Conservation (phyloP, 2,329 filamentous ascomycete genomes). For the Cyphellophora europaea region DNA sequence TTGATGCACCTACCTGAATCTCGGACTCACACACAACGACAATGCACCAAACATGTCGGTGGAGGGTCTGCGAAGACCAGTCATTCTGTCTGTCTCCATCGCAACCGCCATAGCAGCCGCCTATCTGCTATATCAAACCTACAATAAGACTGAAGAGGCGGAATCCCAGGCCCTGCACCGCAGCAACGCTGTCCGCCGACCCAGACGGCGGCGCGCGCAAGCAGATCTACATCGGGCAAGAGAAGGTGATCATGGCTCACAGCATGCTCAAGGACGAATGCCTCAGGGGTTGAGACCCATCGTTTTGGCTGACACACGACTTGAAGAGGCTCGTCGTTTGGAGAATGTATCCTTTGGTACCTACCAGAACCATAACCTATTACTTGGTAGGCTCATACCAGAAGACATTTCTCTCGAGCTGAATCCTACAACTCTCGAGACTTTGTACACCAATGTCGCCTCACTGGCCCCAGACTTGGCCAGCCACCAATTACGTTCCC, state of each 20-base stretch:
- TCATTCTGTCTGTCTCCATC: constrained; percentile 11
- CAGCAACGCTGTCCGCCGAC: constrained; percentile 19
- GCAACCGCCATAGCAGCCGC: constrained; percentile 10
- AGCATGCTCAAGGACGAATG: constrained; percentile 12
- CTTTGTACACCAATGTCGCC: not conserved
- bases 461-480: not conserved
- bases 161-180: constrained; percentile 12
- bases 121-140: constrained; percentile 9
- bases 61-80: constrained; percentile 12
- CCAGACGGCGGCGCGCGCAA: constrained; percentile 5
- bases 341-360: constrained; percentile 10
- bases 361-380: constrained; percentile 9
- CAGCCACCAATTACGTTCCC: no score
- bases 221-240: not conserved
- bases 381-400: constrained; percentile 6
- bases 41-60: constrained; percentile 10
- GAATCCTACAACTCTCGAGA: no score
- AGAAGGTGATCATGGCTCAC: constrained; percentile 6
- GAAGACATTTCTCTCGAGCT: constrained; percentile 1
- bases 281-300: constrained; percentile 10
- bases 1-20: no score
- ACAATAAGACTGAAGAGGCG: constrained; percentile 2
- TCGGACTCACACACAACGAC: no score
- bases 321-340: constrained; percentile 10
- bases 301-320: constrained; percentile 6